phyloP scores from a whole-genome alignment of 768 basidiomycete species.

The Suillus placidus region DNA sequence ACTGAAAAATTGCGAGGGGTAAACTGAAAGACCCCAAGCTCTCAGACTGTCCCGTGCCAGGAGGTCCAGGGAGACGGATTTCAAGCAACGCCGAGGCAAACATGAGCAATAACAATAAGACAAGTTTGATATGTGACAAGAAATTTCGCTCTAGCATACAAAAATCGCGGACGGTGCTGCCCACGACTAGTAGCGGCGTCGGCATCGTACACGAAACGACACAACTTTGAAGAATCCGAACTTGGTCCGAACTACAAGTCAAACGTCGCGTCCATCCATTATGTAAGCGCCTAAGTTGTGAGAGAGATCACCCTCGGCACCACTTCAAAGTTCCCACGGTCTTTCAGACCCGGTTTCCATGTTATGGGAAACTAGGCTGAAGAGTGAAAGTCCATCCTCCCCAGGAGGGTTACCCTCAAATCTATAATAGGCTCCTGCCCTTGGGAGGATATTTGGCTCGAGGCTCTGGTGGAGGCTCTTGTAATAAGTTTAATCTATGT shows the following conservation, averaged over 20 bases:
- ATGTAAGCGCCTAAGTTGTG: too few species aligned
- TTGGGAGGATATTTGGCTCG: too few species aligned
- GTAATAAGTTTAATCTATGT: too few species aligned
- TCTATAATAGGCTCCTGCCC: too few species aligned
- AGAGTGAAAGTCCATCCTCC: too few species aligned
- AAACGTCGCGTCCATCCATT: background rate
- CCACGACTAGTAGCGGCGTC: conserved; percentile 46
- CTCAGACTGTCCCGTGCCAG: conserved; percentile 22
- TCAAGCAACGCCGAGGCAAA: conserved; percentile 66
- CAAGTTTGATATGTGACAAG: conserved; percentile 68
- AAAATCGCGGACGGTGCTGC: conserved; percentile 72
- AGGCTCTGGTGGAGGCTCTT: too few species aligned
- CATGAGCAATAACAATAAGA: conserved; percentile 62
- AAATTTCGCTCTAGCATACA: conserved; percentile 81
- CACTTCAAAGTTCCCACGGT: too few species aligned
- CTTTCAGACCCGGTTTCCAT: too few species aligned
- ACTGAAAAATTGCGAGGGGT: conserved; percentile 56
- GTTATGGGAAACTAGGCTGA: too few species aligned
- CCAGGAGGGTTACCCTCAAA: too few species aligned
- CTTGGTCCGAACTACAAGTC: too few species aligned
- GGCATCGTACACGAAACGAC: conserved; percentile 14
- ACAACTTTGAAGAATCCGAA: background rate
- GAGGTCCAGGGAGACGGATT: conserved; percentile 54
- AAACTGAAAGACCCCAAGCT: conserved; percentile 36
- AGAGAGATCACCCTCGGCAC: too few species aligned